A percentile compares a stretch with the other conserved stretches of the same genome.
Evolutionary conservation across 805 yeast genomes (phyloP).

Genomic region (Kodamaea sagamina): DNA sequence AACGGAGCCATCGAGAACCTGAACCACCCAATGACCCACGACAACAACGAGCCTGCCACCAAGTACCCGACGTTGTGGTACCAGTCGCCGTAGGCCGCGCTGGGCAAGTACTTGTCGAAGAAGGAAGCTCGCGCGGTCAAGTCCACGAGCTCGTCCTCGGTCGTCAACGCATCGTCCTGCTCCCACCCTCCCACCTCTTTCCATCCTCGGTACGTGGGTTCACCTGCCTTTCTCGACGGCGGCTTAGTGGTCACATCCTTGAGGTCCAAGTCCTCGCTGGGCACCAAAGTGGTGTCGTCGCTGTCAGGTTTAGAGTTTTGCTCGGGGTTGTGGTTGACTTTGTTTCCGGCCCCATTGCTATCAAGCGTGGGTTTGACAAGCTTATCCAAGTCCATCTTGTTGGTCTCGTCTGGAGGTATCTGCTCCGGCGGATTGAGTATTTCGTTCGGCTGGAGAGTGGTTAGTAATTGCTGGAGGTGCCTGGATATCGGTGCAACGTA

Average conservation of each 20-base stretch:
- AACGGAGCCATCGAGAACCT: constrained; percentile 79
- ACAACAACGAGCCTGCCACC: constrained; percentile 64
- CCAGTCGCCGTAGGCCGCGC: constrained; percentile 90
- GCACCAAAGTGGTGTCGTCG: no score
- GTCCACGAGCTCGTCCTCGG: constrained; percentile 74
- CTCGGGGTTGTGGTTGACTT: constrained; percentile 5
- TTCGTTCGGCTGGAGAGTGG: constrained; percentile 35
- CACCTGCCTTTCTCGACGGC: constrained; percentile 52
- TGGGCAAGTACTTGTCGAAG: constrained; percentile 75
- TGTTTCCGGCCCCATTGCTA: not conserved
- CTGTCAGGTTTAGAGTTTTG: no score
- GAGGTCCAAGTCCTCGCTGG: constrained; percentile 43
- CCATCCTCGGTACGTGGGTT: constrained; percentile 86
- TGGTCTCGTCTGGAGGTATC: constrained; percentile 14
- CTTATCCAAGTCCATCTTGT: constrained; percentile 14
- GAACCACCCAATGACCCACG: constrained; percentile 79
- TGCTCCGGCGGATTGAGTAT: constrained; percentile 38
- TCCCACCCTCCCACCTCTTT: constrained; percentile 90
- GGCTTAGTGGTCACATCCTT: constrained; percentile 37
- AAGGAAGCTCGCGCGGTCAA: constrained; percentile 68
- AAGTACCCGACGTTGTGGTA: constrained; percentile 82
- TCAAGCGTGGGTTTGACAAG: constrained; percentile 9
- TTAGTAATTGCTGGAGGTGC: no score
- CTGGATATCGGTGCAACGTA: constrained; percentile 10
- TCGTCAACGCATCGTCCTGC: constrained; percentile 59